These are phyloP conservation scores for Fonsecaea monophora DNA, from an alignment of 2,329 filamentous ascomycete genomes.

Conservation along the genomic window DNA sequence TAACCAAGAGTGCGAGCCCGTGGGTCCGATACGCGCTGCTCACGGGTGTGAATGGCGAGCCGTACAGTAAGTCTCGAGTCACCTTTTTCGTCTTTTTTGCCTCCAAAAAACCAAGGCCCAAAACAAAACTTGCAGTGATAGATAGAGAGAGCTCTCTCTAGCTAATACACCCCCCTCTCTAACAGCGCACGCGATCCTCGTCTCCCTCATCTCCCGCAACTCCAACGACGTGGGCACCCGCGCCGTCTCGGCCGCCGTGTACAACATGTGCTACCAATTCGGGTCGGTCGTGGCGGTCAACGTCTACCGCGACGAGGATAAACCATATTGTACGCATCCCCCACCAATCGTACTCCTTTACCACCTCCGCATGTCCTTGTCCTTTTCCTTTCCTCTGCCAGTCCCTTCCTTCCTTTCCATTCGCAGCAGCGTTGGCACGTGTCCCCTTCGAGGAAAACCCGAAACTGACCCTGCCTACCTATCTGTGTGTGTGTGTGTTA, in stretches of 20 bases:
- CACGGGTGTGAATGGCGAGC: slow-evolving; percentile 61
- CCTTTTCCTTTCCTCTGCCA: too few species aligned
- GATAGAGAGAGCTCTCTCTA: slow-evolving; percentile 37
- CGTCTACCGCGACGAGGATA: slow-evolving; percentile 59
- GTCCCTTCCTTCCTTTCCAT: too few species aligned
- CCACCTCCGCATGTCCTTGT: too few species aligned
- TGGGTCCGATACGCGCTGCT: slow-evolving; percentile 61
- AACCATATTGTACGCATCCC: slow-evolving; percentile 56
- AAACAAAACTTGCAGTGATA: slow-evolving; percentile 31
- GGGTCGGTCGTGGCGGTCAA: slow-evolving; percentile 47
- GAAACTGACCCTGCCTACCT: slow-evolving; percentile 50
- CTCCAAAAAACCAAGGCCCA: too few species aligned
- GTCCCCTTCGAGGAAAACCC: too few species aligned
- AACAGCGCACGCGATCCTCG: slow-evolving; percentile 61
- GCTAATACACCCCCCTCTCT: background rate
- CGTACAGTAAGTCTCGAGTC: slow-evolving; percentile 49
- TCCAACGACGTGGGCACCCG: slow-evolving; percentile 49
- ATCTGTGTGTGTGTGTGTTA: too few species aligned
- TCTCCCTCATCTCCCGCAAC: slow-evolving; percentile 50
- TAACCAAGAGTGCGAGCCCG: slow-evolving; percentile 53
- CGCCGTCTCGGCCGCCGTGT: slow-evolving; percentile 48
- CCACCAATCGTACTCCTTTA: too few species aligned
- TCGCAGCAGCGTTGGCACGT: too few species aligned
- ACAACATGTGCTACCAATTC: slow-evolving; percentile 50
- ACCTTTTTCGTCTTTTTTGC: too few species aligned